phyloP scores from a whole-genome alignment of 169 alveolate genomes.

The Blepharisma undulans region DNA sequence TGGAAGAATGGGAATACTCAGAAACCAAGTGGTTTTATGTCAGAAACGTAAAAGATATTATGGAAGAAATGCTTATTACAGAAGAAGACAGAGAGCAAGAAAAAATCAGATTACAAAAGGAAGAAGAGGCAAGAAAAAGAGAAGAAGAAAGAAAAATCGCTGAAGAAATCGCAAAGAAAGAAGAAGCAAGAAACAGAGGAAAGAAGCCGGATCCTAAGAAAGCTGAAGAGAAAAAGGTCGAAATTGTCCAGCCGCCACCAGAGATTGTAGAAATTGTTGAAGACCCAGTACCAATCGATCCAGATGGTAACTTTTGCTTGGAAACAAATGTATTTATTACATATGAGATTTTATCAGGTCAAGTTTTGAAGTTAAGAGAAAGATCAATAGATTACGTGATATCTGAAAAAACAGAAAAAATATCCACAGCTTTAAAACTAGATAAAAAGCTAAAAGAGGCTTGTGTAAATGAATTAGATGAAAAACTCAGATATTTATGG shows the following conservation, averaged over 20 bases:
- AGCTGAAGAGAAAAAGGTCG: conserved; percentile 29
- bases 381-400: background rate
- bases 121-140: conserved; percentile 15
- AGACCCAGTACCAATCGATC: conserved; percentile 35
- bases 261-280: background rate
- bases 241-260: background rate
- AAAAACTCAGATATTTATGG: conserved; percentile 62
- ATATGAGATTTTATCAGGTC: background rate
- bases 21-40: background rate
- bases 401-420: background rate
- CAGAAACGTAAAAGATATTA: background rate
- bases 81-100: conserved; percentile 39
- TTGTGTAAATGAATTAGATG: conserved; percentile 62
- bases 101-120: background rate
- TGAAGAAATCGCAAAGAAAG: conserved; percentile 5
- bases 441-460: conserved; percentile 36
- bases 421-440: background rate
- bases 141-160: conserved; percentile 39
- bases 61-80: conserved; percentile 3
- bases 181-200: conserved; percentile 25
- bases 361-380: background rate
- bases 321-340: background rate
- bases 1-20: conserved; percentile 20
- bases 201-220: background rate
- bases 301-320: conserved; percentile 10